Evolutionary conservation across 2,329 filamentous ascomycete genomes (phyloP), one percentile per base, ranked within the genome.

Genomic region (Sporothrix protearum): DNA sequence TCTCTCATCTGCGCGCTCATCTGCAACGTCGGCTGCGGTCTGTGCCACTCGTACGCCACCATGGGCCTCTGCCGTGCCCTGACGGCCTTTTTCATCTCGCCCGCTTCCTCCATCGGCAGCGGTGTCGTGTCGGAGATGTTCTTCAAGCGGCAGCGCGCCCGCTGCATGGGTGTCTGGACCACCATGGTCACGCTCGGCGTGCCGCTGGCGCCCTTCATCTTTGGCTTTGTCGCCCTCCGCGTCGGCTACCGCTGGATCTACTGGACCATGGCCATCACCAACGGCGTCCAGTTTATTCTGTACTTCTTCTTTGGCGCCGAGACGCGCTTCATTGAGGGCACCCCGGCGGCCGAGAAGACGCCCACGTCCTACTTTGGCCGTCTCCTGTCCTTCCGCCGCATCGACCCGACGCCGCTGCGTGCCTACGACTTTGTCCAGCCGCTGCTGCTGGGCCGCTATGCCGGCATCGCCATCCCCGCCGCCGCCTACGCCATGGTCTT

Each of bases 91-190:
- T 88, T 88, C 77, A 87, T 88, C 74, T 83, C 81, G n/a, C 86
- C 86, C 6, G 83, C 86, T 0, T 81, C 80, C 16, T 74, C 75
- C 0, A 86, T 88, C 67, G 86, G 86, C 30, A 87, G 85, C 76
- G 86, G 82, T 0, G 85, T 88, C 9, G 86, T 88, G 2, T 83
- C 84, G 19, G 86, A 88, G 75, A 86, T 83, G 0, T 88, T 86
- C 72, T 88, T 88, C 78, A 85, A 84, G 75, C 82, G 82, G 39
- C 84, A 88, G 63, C 79, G 86, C 28, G 86, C 81, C 5, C 81
- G 80, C 66, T 86, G 84, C 67, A 87, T 88, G 83, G 86, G 86
- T 36, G 79, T 87, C n/a, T 87, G 86, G 86, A 87, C 86, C 0
- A 75, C 76, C 10, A 67, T 78, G 81, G 74, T 77, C 12, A 75